Evolutionary conservation across 441 rosid species (phyloP).

Genomic region (Mallotus repandus): DNA sequence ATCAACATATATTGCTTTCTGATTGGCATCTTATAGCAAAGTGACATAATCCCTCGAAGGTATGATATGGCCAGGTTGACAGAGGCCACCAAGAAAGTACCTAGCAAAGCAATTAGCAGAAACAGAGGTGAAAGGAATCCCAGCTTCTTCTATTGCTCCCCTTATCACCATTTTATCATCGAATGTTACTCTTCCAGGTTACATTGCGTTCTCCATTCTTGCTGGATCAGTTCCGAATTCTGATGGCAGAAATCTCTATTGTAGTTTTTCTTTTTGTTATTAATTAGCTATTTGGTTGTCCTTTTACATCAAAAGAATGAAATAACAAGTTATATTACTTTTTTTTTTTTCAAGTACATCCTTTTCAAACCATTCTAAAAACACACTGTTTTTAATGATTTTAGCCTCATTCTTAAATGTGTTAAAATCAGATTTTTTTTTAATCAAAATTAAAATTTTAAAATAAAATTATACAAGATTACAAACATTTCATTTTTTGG

Average conservation of each 20-base stretch:
- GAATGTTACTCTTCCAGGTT: slow-evolving; percentile 49
- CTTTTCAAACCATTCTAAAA: too few relatives aligned
- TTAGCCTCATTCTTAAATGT: too few relatives aligned
- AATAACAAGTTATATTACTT: too few relatives aligned
- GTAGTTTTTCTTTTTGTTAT: background rate
- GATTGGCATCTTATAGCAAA: slow-evolving; percentile 44
- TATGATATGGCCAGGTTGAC: slow-evolving; percentile 50
- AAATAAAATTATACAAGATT: too few relatives aligned
- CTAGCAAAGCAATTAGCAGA: slow-evolving; percentile 64
- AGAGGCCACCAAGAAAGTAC: slow-evolving; percentile 46
- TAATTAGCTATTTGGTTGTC: too few relatives aligned
- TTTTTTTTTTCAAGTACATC: too few relatives aligned
- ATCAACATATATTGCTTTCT: slow-evolving; percentile 48
- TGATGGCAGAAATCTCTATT: slow-evolving; percentile 55
- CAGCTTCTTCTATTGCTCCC: slow-evolving; percentile 44
- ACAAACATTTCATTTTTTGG: too few relatives aligned
- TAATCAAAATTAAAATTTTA: too few relatives aligned
- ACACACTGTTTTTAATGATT: too few relatives aligned
- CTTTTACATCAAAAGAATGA: too few relatives aligned
- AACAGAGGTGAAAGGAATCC: slow-evolving; percentile 43
- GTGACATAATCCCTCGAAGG: slow-evolving; percentile 46
- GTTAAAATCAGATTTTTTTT: too few relatives aligned
- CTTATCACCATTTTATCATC: slow-evolving; percentile 59
- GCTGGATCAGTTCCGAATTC: slow-evolving; percentile 58
- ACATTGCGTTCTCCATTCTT: slow-evolving; percentile 47